Evolutionary conservation across 139 green algal species (phyloP).

Genomic region (Chlorella sp.): DNA sequence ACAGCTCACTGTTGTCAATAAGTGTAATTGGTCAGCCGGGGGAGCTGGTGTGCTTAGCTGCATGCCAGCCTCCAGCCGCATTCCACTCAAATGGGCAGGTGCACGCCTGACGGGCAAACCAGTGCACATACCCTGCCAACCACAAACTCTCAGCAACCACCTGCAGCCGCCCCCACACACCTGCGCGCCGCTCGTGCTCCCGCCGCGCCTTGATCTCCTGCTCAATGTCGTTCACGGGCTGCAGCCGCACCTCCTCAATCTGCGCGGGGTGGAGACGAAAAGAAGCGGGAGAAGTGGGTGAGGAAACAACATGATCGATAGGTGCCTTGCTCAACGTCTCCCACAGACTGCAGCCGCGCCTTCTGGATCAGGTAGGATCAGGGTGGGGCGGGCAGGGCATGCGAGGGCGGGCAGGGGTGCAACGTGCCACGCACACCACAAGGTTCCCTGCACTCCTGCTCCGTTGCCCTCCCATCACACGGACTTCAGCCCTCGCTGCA

Average conservation of each 20-base stretch:
- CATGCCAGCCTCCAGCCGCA: too few relatives aligned
- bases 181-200: slow-evolving; percentile 53
- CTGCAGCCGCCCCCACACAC: neutral
- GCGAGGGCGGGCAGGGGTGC: neutral
- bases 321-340: too few relatives aligned
- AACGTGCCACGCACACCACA: neutral
- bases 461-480: neutral
- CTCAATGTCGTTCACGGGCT: slow-evolving; percentile 82
- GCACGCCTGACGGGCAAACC: too few relatives aligned
- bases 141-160: neutral
- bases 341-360: too few relatives aligned
- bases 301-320: too few relatives aligned
- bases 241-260: slow-evolving; percentile 57
- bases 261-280: slow-evolving; percentile 42
- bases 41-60: too few relatives aligned
- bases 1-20: neutral
- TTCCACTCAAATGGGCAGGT: neutral
- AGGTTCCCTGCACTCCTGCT: too few relatives aligned
- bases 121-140: neutral
- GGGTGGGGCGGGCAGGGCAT: neutral
- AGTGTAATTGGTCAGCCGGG: too few relatives aligned
- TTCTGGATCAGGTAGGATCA: too few relatives aligned
- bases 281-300: neutral
- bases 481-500: neutral
- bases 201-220: slow-evolving; percentile 83